Percentiles rank a stretch among this genome's conserved stretches.
Conservation (phyloP, 345 rosid genomes). For the Nasturtium officinale region DNA sequence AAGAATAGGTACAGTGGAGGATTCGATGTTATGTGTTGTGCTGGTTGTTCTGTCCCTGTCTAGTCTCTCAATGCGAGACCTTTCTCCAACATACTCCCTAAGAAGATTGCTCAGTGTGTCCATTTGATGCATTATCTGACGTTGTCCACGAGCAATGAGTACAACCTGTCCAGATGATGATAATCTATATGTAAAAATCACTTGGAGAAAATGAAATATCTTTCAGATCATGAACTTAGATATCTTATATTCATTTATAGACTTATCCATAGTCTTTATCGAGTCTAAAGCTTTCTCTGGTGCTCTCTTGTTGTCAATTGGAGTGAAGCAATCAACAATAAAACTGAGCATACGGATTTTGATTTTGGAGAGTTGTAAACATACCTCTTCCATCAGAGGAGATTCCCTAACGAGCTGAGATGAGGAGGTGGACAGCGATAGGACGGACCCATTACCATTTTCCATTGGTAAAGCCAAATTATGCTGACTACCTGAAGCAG, state of each 20-base stretch:
- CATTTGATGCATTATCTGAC: conserved; percentile 86
- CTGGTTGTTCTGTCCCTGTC: conserved; percentile 41
- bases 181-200: neutral
- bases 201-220: neutral
- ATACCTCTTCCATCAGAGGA: conserved; percentile 93
- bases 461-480: conserved; percentile 72
- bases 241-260: neutral
- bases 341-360: neutral
- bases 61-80: conserved; percentile 59
- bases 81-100: conserved; percentile 69
- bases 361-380: conserved; percentile 17
- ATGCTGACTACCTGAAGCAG: conserved; percentile 73
- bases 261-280: neutral
- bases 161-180: conserved; percentile 49
- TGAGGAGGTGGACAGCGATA: conserved; percentile 77
- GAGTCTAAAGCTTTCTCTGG: conserved; percentile 5
- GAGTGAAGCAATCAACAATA: conserved; percentile 8
- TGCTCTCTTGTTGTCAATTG: conserved; percentile 1
- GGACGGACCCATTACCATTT: conserved; percentile 63
- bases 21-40: conserved; percentile 43
- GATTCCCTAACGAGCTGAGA: conserved; percentile 84
- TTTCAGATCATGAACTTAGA: neutral
- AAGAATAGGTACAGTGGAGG: conserved; percentile 53
- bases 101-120: conserved; percentile 76
- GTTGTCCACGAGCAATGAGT: conserved; percentile 71